Percentiles rank a stretch among this genome's conserved stretches.
Conservation (phyloP, 2,329 filamentous ascomycete genomes). For the Pseudocercospora eumusae region DNA sequence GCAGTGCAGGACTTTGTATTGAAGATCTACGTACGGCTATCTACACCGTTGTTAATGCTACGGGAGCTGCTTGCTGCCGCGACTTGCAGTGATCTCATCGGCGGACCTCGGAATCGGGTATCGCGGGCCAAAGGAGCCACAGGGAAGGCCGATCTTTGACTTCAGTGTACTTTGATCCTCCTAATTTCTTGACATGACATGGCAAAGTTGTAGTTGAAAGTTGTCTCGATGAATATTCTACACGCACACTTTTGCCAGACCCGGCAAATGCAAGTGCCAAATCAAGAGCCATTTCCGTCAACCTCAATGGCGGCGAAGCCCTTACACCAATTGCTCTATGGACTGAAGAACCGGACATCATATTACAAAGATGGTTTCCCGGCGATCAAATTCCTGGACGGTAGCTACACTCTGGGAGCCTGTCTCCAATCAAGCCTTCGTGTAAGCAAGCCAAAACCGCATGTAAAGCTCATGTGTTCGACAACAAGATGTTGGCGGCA, state of each 20-base stretch:
- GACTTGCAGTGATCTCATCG: background rate
- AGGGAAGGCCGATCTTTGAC: background rate
- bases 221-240: background rate
- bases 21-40: background rate
- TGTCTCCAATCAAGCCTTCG: too few relatives aligned
- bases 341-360: background rate
- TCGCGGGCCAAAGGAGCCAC: background rate
- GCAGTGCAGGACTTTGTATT: background rate
- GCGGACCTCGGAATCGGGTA: conserved; percentile 2
- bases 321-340: background rate
- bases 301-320: background rate
- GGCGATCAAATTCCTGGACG: background rate
- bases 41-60: background rate
- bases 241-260: background rate
- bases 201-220: too few relatives aligned
- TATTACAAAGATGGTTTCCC: background rate
- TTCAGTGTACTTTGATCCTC: background rate
- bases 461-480: too few relatives aligned
- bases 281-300: background rate
- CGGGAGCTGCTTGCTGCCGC: background rate
- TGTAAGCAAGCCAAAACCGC: too few relatives aligned
- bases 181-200: background rate
- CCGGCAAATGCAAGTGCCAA: background rate
- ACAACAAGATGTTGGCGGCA: too few relatives aligned
- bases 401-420: background rate